These are phyloP conservation scores for Trichophyton equinum DNA, from an alignment of 2,329 filamentous ascomycete species.

Conservation along the genomic window DNA sequence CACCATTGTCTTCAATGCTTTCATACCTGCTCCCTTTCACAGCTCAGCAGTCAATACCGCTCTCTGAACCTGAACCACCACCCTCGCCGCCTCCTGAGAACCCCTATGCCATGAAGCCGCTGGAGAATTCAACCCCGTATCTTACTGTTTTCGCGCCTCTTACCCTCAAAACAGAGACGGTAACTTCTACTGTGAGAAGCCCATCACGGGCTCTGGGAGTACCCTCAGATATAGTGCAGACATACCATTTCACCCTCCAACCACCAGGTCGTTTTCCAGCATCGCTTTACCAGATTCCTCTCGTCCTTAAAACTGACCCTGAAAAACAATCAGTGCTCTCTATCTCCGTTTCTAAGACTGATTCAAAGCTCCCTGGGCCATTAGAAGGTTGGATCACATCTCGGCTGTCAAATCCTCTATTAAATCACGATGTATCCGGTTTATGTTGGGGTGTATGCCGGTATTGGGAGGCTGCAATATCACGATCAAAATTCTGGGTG, in stretches of 20 bases:
- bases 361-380: slow-evolving; percentile 18
- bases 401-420: slow-evolving; percentile 24
- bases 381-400: slow-evolving; percentile 26
- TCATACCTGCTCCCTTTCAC: slow-evolving; percentile 32
- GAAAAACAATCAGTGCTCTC: slow-evolving; percentile 25
- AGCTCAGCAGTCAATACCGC: slow-evolving; percentile 15
- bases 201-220: slow-evolving; percentile 10
- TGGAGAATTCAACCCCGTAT: slow-evolving; percentile 51
- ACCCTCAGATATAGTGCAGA: slow-evolving; percentile 20
- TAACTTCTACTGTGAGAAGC: slow-evolving; percentile 2
- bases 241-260: slow-evolving; percentile 25
- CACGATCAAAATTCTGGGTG: slow-evolving; percentile 29
- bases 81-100: slow-evolving; percentile 47
- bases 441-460: slow-evolving; percentile 32
- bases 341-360: slow-evolving; percentile 17
- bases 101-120: slow-evolving; percentile 44
- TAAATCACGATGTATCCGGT: slow-evolving; percentile 28
- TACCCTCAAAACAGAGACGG: slow-evolving; percentile 34
- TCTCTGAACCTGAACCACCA: not conserved
- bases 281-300: slow-evolving; percentile 22
- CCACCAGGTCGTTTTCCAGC: slow-evolving; percentile 27
- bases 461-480: slow-evolving; percentile 30
- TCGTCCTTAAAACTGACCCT: slow-evolving; percentile 26
- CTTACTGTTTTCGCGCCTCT: slow-evolving; percentile 60
- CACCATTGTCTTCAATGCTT: slow-evolving; percentile 26